Percentiles rank a stretch among this genome's conserved stretches.
These are phyloP conservation scores for Fonsecaea pugnacius DNA, from an alignment of 2,329 filamentous ascomycete genomes.

Conservation along the genomic window DNA sequence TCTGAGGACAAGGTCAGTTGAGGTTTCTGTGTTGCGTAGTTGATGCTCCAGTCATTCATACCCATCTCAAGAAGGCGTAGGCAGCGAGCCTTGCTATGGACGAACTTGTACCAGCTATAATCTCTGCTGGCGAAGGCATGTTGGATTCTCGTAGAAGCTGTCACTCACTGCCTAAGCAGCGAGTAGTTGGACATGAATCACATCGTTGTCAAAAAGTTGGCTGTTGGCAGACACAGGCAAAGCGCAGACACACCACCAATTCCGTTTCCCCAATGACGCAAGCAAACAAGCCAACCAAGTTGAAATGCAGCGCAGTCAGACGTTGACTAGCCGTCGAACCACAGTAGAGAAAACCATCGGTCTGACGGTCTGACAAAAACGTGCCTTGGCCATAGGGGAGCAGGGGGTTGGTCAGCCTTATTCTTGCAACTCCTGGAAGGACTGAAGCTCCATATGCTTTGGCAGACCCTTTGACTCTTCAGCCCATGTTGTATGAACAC, in stretches of 20 bases:
- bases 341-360: too few relatives aligned
- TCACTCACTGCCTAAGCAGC: constrained; percentile 30
- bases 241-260: background rate
- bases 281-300: background rate
- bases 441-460: background rate
- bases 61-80: constrained; percentile 53
- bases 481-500: background rate
- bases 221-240: background rate
- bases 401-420: background rate
- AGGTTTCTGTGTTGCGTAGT: constrained; percentile 3
- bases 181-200: constrained; percentile 14
- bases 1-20: constrained; percentile 38
- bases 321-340: background rate
- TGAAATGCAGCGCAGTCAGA: background rate
- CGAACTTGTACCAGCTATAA: constrained; percentile 45
- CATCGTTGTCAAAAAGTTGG: constrained; percentile 17
- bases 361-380: constrained; percentile 10
- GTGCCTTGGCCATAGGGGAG: too few relatives aligned
- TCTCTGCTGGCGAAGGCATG: constrained; percentile 44
- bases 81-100: constrained; percentile 43
- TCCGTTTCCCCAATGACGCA: constrained; percentile 19
- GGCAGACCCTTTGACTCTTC: too few relatives aligned
- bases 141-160: constrained; percentile 11
- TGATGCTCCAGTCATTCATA: constrained; percentile 35
- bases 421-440: background rate